Base-by-base conservation (phyloP, 768 basidiomycete genomes). In the Collybia nuda region DNA sequence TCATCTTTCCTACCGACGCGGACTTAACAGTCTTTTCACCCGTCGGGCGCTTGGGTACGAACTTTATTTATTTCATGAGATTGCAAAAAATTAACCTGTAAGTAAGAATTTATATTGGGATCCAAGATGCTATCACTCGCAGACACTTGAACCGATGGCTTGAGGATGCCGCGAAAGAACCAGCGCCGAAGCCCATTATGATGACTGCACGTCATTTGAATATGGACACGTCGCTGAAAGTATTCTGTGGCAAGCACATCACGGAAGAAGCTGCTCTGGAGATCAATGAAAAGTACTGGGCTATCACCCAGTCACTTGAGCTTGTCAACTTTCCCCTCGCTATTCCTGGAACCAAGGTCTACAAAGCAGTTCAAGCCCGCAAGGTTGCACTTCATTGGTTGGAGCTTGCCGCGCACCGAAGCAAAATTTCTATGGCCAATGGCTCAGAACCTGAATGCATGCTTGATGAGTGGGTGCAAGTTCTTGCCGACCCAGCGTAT, bases 281-380 rank as follows among this genome's bases (percentile, higher is more conserved):
- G 64, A 94, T 99, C 64, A 88, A 81, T 63, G 86, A 90, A 57
- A 93, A 93, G 64, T 98, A 98, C 74, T 98, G 96, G 96, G 77
- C 79, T 52, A 97, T 99, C 70, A 98, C 97, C 6, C 75, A 84
- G 58, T 92, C 97, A 2, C 86, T 99, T 37, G 93, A 99, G 66
- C 88, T 99, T 48, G 97, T 99, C 76, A 99, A 99, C 76, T 98
- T 99, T 76, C 97, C 97, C 14, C 71, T 98, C 53, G 86, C 96
- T 14, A 61, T 97, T 32, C 97, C 97, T 17, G 97, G 97, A 23
- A 98, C 97, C 35, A 98, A 98, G 66, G 84, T 98, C 48, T 98
- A 89, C 71, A 89, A 85, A 58, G 97, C 96, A 2, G 86, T 93
- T 56, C 86, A 94, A 67, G 88, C 93, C 1, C 85, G 95, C 64